These are phyloP conservation scores for Kodamaea kaohsiungensis DNA, from an alignment of 805 yeast species.

Conservation along the genomic window DNA sequence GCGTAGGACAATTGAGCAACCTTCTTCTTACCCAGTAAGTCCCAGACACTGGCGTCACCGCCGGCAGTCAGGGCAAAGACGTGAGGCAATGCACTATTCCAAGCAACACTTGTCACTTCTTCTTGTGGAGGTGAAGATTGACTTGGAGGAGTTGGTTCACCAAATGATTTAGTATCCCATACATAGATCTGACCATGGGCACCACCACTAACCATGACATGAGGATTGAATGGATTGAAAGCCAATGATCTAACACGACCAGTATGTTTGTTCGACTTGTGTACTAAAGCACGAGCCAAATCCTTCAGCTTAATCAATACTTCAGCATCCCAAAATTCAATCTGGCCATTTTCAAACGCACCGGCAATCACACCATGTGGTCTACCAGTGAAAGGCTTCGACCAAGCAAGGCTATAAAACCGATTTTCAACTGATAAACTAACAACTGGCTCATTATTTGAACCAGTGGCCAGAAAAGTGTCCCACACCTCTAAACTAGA, in stretches of 20 bases:
- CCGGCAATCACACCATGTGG: conserved; percentile 71
- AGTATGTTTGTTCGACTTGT: conserved; percentile 58
- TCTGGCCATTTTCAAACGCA: conserved; percentile 80
- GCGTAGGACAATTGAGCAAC: conserved; percentile 81
- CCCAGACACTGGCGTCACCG: conserved; percentile 93
- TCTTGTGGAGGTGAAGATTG: conserved; percentile 77
- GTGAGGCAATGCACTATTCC: conserved; percentile 84
- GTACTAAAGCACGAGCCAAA: conserved; percentile 45
- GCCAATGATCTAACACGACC: conserved; percentile 71
- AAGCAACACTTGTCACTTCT: conserved; percentile 76
- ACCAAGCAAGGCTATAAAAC: conserved; percentile 86
- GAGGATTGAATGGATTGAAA: conserved; percentile 73
- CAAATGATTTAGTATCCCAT: conserved; percentile 78
- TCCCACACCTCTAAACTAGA: conserved; percentile 83
- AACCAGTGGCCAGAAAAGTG: conserved; percentile 43
- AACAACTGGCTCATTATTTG: conserved; percentile 32
- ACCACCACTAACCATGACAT: conserved; percentile 84
- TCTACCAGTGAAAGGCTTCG: conserved; percentile 51
- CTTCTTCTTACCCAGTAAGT: conserved; percentile 81
- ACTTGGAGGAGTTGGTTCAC: conserved; percentile 70
- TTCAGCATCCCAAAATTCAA: conserved; percentile 77
- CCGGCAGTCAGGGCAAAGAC: conserved; percentile 87
- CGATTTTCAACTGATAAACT: conserved; percentile 36
- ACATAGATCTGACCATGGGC: conserved; percentile 83
- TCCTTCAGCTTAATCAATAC: conserved; percentile 45